Conservation (phyloP, 352 stramenopile species). For the Hyaloperonospora arabidopsidis region DNA sequence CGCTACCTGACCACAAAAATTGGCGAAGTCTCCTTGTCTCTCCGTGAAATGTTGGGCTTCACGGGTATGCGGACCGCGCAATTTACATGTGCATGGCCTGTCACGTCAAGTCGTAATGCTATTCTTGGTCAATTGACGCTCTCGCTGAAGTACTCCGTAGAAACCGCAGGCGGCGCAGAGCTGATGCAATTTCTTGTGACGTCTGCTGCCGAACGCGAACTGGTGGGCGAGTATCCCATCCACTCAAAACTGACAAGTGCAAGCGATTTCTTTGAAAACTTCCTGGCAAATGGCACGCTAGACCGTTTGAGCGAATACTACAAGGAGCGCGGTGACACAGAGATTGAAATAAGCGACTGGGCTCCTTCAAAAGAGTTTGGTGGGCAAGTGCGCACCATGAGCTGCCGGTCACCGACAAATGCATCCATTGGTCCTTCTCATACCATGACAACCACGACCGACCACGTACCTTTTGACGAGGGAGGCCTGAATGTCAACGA, state of each 20-base stretch:
- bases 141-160: slow-evolving; percentile 59
- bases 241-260: slow-evolving; percentile 42
- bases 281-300: slow-evolving; percentile 46
- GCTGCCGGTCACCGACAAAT: slow-evolving; percentile 68
- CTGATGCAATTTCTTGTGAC: slow-evolving; percentile 64
- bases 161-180: slow-evolving; percentile 36
- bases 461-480: slow-evolving; percentile 51
- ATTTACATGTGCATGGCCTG: slow-evolving; percentile 59
- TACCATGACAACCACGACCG: slow-evolving; percentile 77
- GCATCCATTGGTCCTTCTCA: slow-evolving; percentile 72
- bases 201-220: slow-evolving; percentile 50
- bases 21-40: slow-evolving; percentile 60
- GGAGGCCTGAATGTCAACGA: slow-evolving; percentile 30
- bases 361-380: slow-evolving; percentile 53
- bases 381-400: slow-evolving; percentile 54
- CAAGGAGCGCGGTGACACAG: slow-evolving; percentile 65
- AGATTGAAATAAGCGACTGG: slow-evolving; percentile 68
- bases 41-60: slow-evolving; percentile 70
- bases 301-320: slow-evolving; percentile 51
- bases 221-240: slow-evolving; percentile 63
- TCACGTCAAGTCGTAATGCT: slow-evolving; percentile 53
- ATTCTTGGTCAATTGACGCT: slow-evolving; percentile 67
- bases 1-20: slow-evolving; percentile 82
- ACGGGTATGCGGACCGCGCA: slow-evolving; percentile 53
- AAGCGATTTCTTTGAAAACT: slow-evolving; percentile 57